phyloP scores from a whole-genome alignment of 768 basidiomycete genomes.

The Russula sp. region DNA sequence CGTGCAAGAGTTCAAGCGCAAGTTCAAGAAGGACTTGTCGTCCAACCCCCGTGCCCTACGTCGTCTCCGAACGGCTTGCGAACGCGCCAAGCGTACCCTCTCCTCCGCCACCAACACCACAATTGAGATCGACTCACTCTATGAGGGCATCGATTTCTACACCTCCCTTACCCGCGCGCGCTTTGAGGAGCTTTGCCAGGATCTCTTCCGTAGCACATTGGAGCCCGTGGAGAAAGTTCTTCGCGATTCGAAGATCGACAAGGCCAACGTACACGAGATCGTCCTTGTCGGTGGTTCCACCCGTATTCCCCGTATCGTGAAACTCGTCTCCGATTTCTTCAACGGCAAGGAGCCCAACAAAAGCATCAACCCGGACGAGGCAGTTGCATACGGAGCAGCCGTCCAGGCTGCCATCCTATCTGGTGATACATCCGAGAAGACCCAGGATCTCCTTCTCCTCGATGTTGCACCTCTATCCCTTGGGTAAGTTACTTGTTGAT shows the following conservation, averaged over 20 bases:
- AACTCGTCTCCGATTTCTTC: constrained; percentile 98
- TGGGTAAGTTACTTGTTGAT: constrained; percentile 30
- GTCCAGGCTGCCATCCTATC: constrained; percentile 98
- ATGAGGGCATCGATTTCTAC: constrained; percentile 97
- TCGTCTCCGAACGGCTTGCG: constrained; percentile 95
- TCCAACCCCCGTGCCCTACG: constrained; percentile 92
- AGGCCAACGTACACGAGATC: constrained; percentile 91
- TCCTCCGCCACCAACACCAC: constrained; percentile 95
- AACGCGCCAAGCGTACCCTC: constrained; percentile 97
- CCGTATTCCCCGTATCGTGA: constrained; percentile 95
- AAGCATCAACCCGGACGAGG: constrained; percentile 99
- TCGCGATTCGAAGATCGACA: constrained; percentile 97
- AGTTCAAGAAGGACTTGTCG: constrained; percentile 95
- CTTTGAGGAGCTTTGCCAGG: constrained; percentile 94
- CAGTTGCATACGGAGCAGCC: constrained; percentile 97
- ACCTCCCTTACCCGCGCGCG: constrained; percentile 96
- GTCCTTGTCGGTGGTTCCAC: constrained; percentile 98
- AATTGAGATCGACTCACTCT: constrained; percentile 97
- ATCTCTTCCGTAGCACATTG: constrained; percentile 89
- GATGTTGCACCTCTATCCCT: constrained; percentile 87
- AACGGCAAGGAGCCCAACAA: constrained; percentile 98
- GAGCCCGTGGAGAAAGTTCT: constrained; percentile 98
- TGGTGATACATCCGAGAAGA: constrained; percentile 97
- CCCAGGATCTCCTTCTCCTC: constrained; percentile 90
- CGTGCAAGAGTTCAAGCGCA: constrained; percentile 94